Evolutionary conservation across 768 basidiomycete species (phyloP).

Genomic region (Scleroderma citrinum): DNA sequence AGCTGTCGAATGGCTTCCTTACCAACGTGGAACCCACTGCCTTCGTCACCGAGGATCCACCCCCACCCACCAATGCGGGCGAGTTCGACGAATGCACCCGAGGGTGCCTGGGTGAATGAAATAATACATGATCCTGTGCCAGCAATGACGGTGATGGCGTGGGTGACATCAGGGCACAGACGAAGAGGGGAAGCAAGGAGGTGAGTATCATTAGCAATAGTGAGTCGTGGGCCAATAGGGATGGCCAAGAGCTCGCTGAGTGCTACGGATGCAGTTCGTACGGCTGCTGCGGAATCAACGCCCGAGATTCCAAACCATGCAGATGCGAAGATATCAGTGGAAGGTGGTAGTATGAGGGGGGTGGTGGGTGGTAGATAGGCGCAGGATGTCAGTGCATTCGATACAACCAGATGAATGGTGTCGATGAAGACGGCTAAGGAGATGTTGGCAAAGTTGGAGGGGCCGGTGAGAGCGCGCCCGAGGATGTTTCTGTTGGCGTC

Average conservation of each 20-base stretch:
- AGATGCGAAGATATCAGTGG: slow-evolving; percentile 44
- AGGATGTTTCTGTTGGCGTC: slow-evolving; percentile 52
- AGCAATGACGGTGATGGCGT: slow-evolving; percentile 68
- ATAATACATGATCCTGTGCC: slow-evolving; percentile 81
- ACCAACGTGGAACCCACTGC: slow-evolving; percentile 76
- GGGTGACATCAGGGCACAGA: slow-evolving; percentile 48
- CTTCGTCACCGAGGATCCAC: slow-evolving; percentile 82
- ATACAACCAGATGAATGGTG: slow-evolving; percentile 47
- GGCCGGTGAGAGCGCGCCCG: slow-evolving; percentile 64
- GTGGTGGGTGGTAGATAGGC: slow-evolving; percentile 31
- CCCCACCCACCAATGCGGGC: slow-evolving; percentile 78
- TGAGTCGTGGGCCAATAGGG: slow-evolving; percentile 47
- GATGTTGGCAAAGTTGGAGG: slow-evolving; percentile 84
- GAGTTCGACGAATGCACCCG: slow-evolving; percentile 47
- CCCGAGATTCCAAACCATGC: slow-evolving; percentile 86
- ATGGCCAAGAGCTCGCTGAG: slow-evolving; percentile 56
- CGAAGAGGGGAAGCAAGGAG: slow-evolving; percentile 78
- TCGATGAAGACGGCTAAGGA: slow-evolving; percentile 52
- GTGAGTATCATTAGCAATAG: slow-evolving; percentile 76
- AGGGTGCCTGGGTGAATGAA: slow-evolving; percentile 45
- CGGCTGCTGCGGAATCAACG: slow-evolving; percentile 65
- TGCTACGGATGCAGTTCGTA: slow-evolving; percentile 46
- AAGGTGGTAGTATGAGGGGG: slow-evolving; percentile 33
- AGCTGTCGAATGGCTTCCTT: slow-evolving; percentile 69
- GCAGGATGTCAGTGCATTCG: slow-evolving; percentile 47